Evolutionary conservation across 2,329 filamentous ascomycete genomes (phyloP).

Genomic region (Penicillium sp.): DNA sequence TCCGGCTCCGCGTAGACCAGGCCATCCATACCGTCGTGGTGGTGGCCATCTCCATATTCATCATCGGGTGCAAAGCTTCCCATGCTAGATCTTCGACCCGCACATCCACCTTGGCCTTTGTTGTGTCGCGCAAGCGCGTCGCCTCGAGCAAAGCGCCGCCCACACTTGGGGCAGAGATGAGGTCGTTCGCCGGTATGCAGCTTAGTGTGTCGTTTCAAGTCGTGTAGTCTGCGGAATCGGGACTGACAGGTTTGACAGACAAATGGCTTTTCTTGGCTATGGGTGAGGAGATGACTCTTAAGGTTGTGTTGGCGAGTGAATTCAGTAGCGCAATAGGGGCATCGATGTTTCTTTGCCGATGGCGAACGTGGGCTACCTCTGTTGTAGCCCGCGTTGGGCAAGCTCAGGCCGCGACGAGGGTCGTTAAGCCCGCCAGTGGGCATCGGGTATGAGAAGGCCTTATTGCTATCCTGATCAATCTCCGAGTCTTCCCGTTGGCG

Average conservation of each 20-base stretch:
- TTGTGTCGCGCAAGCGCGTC: constrained; percentile 93
- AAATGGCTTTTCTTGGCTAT: constrained; percentile 98
- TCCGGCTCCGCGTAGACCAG: constrained; percentile 59
- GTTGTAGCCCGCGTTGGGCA: constrained; percentile 57
- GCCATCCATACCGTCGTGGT: constrained; percentile 63
- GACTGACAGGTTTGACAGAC: constrained; percentile 91
- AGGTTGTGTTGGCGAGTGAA: constrained; percentile 97
- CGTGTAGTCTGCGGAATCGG: constrained; percentile 88
- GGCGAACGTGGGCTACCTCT: constrained; percentile 67
- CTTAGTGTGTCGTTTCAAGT: constrained; percentile 94
- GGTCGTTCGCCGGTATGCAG: constrained; percentile 83
- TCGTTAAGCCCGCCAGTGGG: constrained; percentile 54
- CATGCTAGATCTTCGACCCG: constrained; percentile 84
- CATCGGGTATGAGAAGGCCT: constrained; percentile 65
- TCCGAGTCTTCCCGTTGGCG: constrained; percentile 39
- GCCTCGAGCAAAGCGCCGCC: constrained; percentile 89
- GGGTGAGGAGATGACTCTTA: constrained; percentile 94
- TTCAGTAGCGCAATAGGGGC: constrained; percentile 92
- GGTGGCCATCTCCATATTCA: constrained; percentile 56
- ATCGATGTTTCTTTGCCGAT: constrained; percentile 88
- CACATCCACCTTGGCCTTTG: constrained; percentile 93
- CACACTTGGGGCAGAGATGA: not conserved
- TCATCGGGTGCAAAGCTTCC: constrained; percentile 79
- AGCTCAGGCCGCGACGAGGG: constrained; percentile 59
- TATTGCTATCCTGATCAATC: constrained; percentile 48